Evolutionary conservation across 805 yeast genomes (phyloP).

Genomic region (Clavispora fructus): DNA sequence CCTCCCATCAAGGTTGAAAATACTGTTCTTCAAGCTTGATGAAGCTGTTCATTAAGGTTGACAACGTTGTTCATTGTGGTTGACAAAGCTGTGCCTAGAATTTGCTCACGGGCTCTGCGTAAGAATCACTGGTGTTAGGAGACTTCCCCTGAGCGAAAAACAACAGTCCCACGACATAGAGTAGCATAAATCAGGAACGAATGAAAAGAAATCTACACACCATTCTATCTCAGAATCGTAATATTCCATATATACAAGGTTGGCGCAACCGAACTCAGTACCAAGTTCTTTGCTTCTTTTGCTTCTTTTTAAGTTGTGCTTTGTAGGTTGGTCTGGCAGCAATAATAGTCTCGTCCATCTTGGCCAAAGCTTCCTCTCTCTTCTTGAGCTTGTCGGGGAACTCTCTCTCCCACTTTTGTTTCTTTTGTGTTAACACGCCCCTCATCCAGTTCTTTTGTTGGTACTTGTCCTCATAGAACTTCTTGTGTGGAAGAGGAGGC

Average conservation of each 20-base stretch:
- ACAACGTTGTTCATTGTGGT: too few species aligned
- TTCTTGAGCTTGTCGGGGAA: constrained; percentile 52
- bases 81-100: too few species aligned
- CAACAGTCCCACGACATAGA: background rate
- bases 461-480: constrained; percentile 76
- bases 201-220: background rate
- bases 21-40: too few species aligned
- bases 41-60: too few species aligned
- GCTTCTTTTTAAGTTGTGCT: constrained; percentile 34
- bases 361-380: constrained; percentile 60
- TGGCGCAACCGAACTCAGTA: constrained; percentile 9
- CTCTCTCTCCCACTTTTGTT: constrained; percentile 73
- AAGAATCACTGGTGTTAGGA: too few species aligned
- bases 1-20: too few species aligned
- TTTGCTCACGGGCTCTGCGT: too few species aligned
- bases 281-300: constrained; percentile 34
- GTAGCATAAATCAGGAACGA: background rate
- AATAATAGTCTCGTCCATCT: constrained; percentile 60
- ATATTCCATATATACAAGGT: background rate
- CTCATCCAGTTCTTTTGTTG: constrained; percentile 62
- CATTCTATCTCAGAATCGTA: background rate
- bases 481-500: constrained; percentile 63
- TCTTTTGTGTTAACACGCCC: constrained; percentile 76
- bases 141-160: too few species aligned
- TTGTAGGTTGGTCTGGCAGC: constrained; percentile 51